Percentiles rank a stretch among this genome's conserved stretches.
phyloP scores from a whole-genome alignment of 768 basidiomycete genomes.

The Suillus lakei region DNA sequence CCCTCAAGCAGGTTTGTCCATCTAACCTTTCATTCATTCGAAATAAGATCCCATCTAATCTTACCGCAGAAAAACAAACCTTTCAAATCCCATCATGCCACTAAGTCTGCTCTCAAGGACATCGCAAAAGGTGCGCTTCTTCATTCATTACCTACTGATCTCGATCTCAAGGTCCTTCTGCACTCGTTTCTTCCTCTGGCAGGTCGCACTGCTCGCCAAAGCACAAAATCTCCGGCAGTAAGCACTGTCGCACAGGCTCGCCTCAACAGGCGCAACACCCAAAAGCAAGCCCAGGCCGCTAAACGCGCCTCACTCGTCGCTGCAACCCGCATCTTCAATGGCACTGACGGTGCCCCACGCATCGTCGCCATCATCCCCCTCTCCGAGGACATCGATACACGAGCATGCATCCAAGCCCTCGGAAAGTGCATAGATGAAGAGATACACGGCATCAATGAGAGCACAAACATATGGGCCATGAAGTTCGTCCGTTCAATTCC shows the following conservation, averaged over 20 bases:
- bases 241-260: conserved; percentile 70
- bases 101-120: conserved; percentile 84
- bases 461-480: conserved; percentile 56
- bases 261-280: conserved; percentile 79
- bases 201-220: conserved; percentile 64
- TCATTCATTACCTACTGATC: background rate
- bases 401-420: conserved; percentile 57
- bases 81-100: conserved; percentile 91
- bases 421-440: conserved; percentile 57
- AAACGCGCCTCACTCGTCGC: conserved; percentile 1
- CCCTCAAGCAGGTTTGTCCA: conserved; percentile 77
- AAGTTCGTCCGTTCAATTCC: conserved; percentile 49
- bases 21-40: conserved; percentile 5
- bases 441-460: conserved; percentile 20
- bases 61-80: conserved; percentile 77
- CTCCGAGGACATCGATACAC: conserved; percentile 63
- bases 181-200: conserved; percentile 9
- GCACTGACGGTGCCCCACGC: conserved; percentile 78
- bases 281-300: conserved; percentile 75
- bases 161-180: background rate
- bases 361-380: conserved; percentile 90
- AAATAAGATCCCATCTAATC: conserved; percentile 6
- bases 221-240: conserved; percentile 53
- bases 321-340: conserved; percentile 66
- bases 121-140: conserved; percentile 72